phyloP scores from a whole-genome alignment of 306 rosid genomes.

The Vigna trinervia region DNA sequence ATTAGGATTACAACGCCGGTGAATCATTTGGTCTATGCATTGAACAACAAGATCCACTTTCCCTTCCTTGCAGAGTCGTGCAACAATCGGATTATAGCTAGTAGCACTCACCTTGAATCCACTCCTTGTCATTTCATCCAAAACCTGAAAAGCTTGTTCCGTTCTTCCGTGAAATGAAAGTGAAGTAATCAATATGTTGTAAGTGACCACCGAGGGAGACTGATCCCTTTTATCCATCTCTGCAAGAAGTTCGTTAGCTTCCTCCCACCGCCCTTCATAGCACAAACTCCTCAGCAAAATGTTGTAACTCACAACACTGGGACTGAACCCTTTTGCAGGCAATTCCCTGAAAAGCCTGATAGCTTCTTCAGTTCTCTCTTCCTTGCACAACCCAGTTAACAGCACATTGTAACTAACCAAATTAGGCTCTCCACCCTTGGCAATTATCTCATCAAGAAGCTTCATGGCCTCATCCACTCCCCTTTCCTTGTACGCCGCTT shows the following conservation, averaged over 20 bases:
- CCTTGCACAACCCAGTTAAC: conserved; percentile 89
- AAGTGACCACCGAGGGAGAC: conserved; percentile 73
- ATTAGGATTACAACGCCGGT: conserved; percentile 63
- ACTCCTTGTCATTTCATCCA: conserved; percentile 74
- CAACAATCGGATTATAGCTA: conserved; percentile 83
- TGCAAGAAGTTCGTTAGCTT: conserved; percentile 73
- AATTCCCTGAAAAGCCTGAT: conserved; percentile 67
- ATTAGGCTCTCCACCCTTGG: conserved; percentile 82
- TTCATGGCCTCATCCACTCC: conserved; percentile 79
- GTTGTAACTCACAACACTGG: conserved; percentile 90
- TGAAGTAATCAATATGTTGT: conserved; percentile 79
- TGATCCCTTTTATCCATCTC: conserved; percentile 74
- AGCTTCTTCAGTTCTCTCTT: conserved; percentile 91
- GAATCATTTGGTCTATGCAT: conserved; percentile 77
- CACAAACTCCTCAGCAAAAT: conserved; percentile 79
- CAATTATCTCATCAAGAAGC: conserved; percentile 77
- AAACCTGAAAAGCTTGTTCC: conserved; percentile 77
- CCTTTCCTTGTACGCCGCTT: conserved; percentile 87
- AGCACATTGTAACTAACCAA: conserved; percentile 88
- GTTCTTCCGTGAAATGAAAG: conserved; percentile 77
- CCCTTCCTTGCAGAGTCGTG: conserved; percentile 74
- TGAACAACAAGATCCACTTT: conserved; percentile 68
- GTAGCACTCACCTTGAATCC: conserved; percentile 73
- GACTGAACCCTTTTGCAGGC: conserved; percentile 75
- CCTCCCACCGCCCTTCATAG: conserved; percentile 81